These are phyloP conservation scores for Tuber calosporum DNA, from an alignment of 495 filamentous ascomycete species.

Conservation along the genomic window DNA sequence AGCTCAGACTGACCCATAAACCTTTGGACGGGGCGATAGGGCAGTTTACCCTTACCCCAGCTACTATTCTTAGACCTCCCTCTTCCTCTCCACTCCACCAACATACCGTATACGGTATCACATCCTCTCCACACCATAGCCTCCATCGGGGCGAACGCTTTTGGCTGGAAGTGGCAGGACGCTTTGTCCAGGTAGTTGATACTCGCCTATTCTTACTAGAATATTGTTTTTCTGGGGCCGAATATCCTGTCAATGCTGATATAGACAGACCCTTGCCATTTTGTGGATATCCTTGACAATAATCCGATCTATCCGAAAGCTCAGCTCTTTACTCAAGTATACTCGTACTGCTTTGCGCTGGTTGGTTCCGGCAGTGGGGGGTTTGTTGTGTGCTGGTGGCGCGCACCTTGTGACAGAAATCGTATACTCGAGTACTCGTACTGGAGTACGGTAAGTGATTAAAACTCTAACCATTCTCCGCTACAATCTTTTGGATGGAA, in stretches of 20 bases:
- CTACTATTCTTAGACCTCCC: not conserved
- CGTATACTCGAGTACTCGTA: too few species aligned
- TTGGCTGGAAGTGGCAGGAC: not conserved
- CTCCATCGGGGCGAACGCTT: not conserved
- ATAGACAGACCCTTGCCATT: not conserved
- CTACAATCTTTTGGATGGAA: not conserved
- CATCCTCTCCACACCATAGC: not conserved
- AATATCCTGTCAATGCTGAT: not conserved
- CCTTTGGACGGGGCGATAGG: not conserved
- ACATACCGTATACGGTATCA: not conserved
- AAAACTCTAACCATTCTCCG: not conserved
- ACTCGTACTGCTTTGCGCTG: not conserved
- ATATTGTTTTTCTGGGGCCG: not conserved
- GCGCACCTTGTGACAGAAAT: not conserved
- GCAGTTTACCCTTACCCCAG: not conserved
- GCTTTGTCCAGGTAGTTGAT: not conserved
- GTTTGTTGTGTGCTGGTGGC: not conserved
- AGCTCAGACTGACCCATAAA: not conserved
- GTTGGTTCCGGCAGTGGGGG: not conserved
- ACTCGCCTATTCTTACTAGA: not conserved
- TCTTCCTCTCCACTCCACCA: not conserved
- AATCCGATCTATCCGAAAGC: not conserved
- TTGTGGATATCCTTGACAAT: not conserved
- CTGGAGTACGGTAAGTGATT: not conserved
- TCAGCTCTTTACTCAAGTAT: not conserved